Conservation (phyloP, 2,329 filamentous ascomycete genomes). For the Claviceps citrina region DNA sequence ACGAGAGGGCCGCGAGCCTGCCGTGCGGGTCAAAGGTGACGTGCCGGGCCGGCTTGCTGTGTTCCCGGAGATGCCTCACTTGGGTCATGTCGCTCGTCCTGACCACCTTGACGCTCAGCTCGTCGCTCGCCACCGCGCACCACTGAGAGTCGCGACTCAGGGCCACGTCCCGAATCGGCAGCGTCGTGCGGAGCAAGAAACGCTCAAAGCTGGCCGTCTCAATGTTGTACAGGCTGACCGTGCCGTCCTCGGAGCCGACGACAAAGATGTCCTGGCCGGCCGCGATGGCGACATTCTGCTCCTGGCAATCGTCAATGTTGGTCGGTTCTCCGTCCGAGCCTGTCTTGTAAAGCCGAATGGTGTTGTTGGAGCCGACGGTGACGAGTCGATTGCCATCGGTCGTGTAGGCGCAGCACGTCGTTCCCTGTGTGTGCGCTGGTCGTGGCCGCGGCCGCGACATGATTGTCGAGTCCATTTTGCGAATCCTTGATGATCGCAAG, state of each 20-base stretch:
- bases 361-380: conserved; percentile 86
- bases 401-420: conserved; percentile 78
- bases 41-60: conserved; percentile 78
- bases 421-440: conserved; percentile 68
- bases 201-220: conserved; percentile 59
- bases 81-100: conserved; percentile 62
- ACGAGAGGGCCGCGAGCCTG: conserved; percentile 61
- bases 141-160: conserved; percentile 69
- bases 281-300: conserved; percentile 68
- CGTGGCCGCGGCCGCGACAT: conserved; percentile 40
- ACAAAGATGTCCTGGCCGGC: conserved; percentile 71
- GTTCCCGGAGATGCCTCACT: conserved; percentile 67
- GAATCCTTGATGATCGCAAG: background rate
- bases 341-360: conserved; percentile 81
- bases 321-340: conserved; percentile 83
- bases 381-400: conserved; percentile 74
- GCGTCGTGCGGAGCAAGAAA: conserved; percentile 66
- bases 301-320: conserved; percentile 81
- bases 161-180: conserved; percentile 74
- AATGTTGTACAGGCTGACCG: conserved; percentile 86
- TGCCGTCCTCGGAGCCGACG: conserved; percentile 83
- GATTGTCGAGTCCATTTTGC: conserved; percentile 19
- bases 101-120: conserved; percentile 80
- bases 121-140: conserved; percentile 94
- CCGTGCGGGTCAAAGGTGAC: conserved; percentile 75